Evolutionary conservation across 108 stramenopile genomes (phyloP).

Genomic region (Stephanodiscus minutulus): DNA sequence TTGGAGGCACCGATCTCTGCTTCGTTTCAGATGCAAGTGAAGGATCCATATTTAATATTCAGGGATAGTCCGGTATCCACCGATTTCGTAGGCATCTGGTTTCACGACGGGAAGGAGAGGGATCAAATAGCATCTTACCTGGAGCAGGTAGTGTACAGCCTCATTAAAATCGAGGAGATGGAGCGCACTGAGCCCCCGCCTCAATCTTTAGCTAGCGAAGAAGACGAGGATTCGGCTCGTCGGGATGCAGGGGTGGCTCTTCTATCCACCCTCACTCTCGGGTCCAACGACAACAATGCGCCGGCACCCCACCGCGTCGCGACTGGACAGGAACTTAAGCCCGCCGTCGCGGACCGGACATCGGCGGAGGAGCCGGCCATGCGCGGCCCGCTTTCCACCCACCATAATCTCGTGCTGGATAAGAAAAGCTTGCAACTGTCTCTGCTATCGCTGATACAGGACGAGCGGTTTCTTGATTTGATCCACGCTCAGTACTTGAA

Average conservation of each 20-base stretch:
- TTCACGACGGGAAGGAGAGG: slow-evolving; percentile 70
- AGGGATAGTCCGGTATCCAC: slow-evolving; percentile 29
- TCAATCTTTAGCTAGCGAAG: not conserved
- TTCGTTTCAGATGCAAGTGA: slow-evolving; percentile 76
- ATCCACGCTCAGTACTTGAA: slow-evolving; percentile 89
- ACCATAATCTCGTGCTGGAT: slow-evolving; percentile 58
- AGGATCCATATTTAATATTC: slow-evolving; percentile 80
- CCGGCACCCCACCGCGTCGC: not conserved
- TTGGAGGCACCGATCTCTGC: slow-evolving; percentile 55
- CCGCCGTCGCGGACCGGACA: not conserved
- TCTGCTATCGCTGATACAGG: slow-evolving; percentile 79
- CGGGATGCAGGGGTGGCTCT: slow-evolving; percentile 43
- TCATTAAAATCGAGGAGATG: slow-evolving; percentile 42
- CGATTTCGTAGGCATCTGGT: slow-evolving; percentile 69
- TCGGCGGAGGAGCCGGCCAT: not conserved
- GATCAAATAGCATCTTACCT: slow-evolving; percentile 52
- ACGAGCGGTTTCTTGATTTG: slow-evolving; percentile 87
- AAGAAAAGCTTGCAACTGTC: slow-evolving; percentile 84
- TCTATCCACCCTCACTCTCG: slow-evolving; percentile 38
- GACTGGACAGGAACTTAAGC: not conserved
- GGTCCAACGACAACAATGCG: slow-evolving; percentile 7
- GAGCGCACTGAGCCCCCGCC: slow-evolving; percentile 13
- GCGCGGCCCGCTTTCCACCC: not conserved
- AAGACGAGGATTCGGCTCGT: slow-evolving; percentile 4
- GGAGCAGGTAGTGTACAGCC: slow-evolving; percentile 46